Percentiles rank a stretch among this genome's conserved stretches.
Conservation (phyloP, 2,329 filamentous ascomycete species). For the Neofusicoccum ribis region DNA sequence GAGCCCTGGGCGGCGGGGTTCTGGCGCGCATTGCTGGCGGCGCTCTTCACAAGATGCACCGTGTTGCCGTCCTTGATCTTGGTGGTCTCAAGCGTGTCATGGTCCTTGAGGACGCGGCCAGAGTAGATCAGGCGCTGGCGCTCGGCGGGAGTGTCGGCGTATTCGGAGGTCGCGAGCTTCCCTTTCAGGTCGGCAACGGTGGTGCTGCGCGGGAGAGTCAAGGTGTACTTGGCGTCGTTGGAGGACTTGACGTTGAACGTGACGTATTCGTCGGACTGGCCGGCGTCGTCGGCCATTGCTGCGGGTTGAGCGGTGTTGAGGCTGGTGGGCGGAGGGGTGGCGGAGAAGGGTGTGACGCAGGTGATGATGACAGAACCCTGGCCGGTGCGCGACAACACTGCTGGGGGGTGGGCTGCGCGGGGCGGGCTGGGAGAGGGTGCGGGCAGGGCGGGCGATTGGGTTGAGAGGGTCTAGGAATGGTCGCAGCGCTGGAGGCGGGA, state of each 20-base stretch:
- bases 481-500: constrained; percentile 7
- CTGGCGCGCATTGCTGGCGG: constrained; percentile 76
- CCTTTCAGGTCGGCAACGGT: constrained; percentile 85
- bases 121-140: constrained; percentile 97
- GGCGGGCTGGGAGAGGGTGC: background rate
- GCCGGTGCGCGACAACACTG: background rate
- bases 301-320: constrained; percentile 17
- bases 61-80: constrained; percentile 97
- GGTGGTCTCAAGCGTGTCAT: constrained; percentile 78
- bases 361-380: constrained; percentile 10
- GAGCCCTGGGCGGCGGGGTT: constrained; percentile 55
- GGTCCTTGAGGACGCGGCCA: constrained; percentile 93
- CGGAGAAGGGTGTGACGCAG: constrained; percentile 2
- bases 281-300: constrained; percentile 65
- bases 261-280: constrained; percentile 69
- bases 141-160: constrained; percentile 82
- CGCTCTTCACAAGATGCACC: constrained; percentile 94
- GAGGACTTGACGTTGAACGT: constrained; percentile 98
- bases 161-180: constrained; percentile 78
- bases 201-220: constrained; percentile 76
- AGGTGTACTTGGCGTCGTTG: constrained; percentile 78
- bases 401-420: background rate
- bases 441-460: background rate
- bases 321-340: constrained; percentile 16
- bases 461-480: background rate